Evolutionary conservation across 176 grass and related monocot genomes (phyloP).

Genomic region (Musa troglodytarum): DNA sequence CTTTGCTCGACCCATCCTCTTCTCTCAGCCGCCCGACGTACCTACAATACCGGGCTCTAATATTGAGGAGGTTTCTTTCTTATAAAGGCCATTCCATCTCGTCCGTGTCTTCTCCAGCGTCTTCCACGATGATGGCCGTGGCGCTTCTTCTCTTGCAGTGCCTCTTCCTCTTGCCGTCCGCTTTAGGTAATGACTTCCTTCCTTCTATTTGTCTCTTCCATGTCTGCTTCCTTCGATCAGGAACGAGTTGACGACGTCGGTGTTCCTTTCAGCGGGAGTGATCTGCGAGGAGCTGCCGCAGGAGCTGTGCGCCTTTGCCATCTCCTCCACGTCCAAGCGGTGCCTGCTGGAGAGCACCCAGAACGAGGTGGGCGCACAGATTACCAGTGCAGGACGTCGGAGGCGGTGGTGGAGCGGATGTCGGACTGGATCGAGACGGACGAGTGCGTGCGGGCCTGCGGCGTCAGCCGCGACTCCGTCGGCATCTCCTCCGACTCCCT

Average conservation of each 20-base stretch:
- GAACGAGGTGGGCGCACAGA: conserved; percentile 22
- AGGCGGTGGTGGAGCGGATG: conserved; percentile 38
- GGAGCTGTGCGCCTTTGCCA: conserved; percentile 55
- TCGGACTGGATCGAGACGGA: conserved; percentile 34
- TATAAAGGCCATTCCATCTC: no score
- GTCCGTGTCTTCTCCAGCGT: not conserved
- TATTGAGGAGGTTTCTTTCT: no score
- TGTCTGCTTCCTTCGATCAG: no score
- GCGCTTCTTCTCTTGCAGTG: not conserved
- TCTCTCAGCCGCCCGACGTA: no score
- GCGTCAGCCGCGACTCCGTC: conserved; percentile 49
- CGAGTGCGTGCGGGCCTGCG: conserved; percentile 44
- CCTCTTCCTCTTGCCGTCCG: not conserved
- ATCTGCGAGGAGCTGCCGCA: conserved; percentile 53
- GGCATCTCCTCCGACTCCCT: conserved; percentile 79
- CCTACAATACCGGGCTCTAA: no score
- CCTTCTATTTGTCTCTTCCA: no score
- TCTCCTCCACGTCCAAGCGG: conserved; percentile 56
- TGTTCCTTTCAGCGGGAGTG: conserved; percentile 26
- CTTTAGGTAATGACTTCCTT: not conserved
- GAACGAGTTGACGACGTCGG: no score
- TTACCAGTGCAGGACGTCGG: conserved; percentile 69
- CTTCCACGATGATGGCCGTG: not conserved
- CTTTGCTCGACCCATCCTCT: no score
- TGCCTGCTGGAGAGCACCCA: conserved; percentile 58